phyloP scores from a whole-genome alignment of 179 eudicot species.

The Amaranthus tricolor region DNA sequence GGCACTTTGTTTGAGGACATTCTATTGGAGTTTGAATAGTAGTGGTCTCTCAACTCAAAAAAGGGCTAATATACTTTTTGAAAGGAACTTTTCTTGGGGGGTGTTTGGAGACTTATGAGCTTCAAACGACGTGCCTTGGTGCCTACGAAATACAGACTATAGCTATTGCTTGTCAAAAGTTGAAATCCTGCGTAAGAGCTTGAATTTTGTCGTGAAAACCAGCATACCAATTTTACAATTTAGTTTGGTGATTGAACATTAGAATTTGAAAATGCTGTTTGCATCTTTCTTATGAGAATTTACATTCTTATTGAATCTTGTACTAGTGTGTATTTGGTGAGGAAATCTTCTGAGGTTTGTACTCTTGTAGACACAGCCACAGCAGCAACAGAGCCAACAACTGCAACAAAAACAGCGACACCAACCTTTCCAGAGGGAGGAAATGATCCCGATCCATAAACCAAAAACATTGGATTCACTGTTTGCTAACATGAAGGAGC shows the following conservation, averaged over 20 bases:
- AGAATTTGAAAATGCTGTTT: not conserved
- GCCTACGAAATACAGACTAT: too few species aligned
- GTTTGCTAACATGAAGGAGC: conserved; percentile 92
- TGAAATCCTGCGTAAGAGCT: not conserved
- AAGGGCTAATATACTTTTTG: too few species aligned
- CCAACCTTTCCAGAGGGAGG: conserved; percentile 33
- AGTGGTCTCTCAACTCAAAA: not conserved
- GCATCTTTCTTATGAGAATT: not conserved
- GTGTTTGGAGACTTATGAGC: too few species aligned
- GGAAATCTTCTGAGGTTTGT: conserved; percentile 4
- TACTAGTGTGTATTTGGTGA: not conserved
- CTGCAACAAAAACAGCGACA: conserved; percentile 7
- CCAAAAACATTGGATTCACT: conserved; percentile 80
- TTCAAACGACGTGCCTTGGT: too few species aligned
- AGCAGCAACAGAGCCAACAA: conserved; percentile 5
- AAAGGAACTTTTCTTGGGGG: too few species aligned
- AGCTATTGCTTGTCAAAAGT: not conserved
- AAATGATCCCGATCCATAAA: conserved; percentile 38
- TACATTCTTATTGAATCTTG: too few species aligned
- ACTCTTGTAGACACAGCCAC: not conserved
- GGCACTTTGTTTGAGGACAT: not conserved
- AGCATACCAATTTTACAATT: not conserved
- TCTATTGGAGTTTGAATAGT: not conserved
- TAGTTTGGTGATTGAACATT: not conserved
- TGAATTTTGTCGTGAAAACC: not conserved